Conservation (phyloP, 2,329 filamentous ascomycete species). For the Podosphaera fusca region DNA sequence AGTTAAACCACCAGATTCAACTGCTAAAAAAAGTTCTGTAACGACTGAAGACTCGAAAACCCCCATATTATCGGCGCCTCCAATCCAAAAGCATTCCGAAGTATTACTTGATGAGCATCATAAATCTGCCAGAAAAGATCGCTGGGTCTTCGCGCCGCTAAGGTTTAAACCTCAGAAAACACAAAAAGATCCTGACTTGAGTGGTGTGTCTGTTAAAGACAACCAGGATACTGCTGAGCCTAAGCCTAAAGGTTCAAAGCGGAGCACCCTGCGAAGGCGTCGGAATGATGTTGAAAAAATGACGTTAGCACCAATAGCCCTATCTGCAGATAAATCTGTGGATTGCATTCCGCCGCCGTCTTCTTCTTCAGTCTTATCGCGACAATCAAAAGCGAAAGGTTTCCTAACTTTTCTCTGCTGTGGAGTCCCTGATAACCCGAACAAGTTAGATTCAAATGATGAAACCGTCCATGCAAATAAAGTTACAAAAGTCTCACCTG, state of each 20-base stretch:
- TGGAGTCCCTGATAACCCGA: constrained; percentile 19
- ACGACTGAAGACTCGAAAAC: constrained; percentile 14
- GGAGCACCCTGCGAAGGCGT: constrained; percentile 37
- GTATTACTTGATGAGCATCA: constrained; percentile 9
- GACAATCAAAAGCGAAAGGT: constrained; percentile 20
- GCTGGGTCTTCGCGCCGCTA: constrained; percentile 33
- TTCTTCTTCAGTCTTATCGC: constrained; percentile 11
- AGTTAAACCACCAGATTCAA: constrained; percentile 12
- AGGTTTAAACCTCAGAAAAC: constrained; percentile 36
- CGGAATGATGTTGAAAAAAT: constrained; percentile 42
- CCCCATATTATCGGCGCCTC: constrained; percentile 9
- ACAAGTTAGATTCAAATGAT: constrained; percentile 21
- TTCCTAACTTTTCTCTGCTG: constrained; percentile 26
- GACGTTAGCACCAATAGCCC: constrained; percentile 24
- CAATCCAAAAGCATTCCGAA: constrained; percentile 11
- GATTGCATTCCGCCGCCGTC: constrained; percentile 15
- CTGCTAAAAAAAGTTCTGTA: constrained; percentile 12
- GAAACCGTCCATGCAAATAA: constrained; percentile 22
- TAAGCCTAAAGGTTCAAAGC: constrained; percentile 40
- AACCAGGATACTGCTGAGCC: constrained; percentile 37
- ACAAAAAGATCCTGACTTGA: constrained; percentile 34
- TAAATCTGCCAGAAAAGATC: constrained; percentile 20
- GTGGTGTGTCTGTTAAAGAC: constrained; percentile 32
- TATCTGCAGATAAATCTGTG: constrained; percentile 18
- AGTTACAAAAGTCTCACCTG: constrained; percentile 18